Percentiles rank a stretch among this genome's conserved stretches.
phyloP scores from a whole-genome alignment of 768 basidiomycete genomes.

The Tephrocybe sp. region DNA sequence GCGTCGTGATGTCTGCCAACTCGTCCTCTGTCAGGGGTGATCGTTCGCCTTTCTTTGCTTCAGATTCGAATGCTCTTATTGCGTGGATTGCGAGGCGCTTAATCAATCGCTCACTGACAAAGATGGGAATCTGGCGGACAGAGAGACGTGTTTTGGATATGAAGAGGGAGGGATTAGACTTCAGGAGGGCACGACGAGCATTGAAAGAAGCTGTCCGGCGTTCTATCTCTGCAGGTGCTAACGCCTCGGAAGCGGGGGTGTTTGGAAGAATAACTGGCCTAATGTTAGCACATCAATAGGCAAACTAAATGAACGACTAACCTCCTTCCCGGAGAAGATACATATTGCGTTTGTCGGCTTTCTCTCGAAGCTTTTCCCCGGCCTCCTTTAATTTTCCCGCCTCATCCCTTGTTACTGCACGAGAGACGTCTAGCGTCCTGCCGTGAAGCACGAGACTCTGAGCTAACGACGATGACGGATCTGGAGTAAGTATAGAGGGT shows the following conservation, averaged over 20 bases:
- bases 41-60: slow-evolving; percentile 65
- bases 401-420: slow-evolving; percentile 88
- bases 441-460: slow-evolving; percentile 88
- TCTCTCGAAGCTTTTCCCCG: slow-evolving; percentile 80
- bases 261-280: slow-evolving; percentile 84
- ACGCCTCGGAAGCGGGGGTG: slow-evolving; percentile 70
- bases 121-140: slow-evolving; percentile 89
- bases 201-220: slow-evolving; percentile 85
- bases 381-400: slow-evolving; percentile 89
- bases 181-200: slow-evolving; percentile 78
- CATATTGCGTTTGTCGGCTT: slow-evolving; percentile 93
- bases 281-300: not conserved
- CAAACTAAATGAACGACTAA: slow-evolving; percentile 33
- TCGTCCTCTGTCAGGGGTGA: slow-evolving; percentile 73
- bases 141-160: slow-evolving; percentile 94
- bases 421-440: slow-evolving; percentile 85
- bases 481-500: slow-evolving; percentile 89
- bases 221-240: slow-evolving; percentile 79
- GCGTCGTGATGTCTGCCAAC: slow-evolving; percentile 41
- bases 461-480: slow-evolving; percentile 85
- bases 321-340: slow-evolving; percentile 97
- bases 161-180: slow-evolving; percentile 91
- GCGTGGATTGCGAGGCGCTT: slow-evolving; percentile 88
- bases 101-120: slow-evolving; percentile 85
- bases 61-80: slow-evolving; percentile 73